phyloP scores from a whole-genome alignment of 1,284 basidiomycete species.

The Rhodotorula sp. region DNA sequence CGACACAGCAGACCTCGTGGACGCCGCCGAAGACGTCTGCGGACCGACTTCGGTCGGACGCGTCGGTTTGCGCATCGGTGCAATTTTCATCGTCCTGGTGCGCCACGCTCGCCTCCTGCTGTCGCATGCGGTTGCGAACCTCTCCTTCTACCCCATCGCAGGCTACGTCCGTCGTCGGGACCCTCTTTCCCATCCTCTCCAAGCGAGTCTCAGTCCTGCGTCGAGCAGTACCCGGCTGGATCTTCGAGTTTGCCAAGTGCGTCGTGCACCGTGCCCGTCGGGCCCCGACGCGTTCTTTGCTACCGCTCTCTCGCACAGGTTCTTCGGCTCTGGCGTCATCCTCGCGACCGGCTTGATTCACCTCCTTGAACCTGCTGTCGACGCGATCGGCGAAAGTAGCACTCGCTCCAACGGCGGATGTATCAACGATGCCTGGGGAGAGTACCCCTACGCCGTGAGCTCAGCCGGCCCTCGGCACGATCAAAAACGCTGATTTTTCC shows the following conservation, averaged over 20 bases:
- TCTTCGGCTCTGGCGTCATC: conserved; percentile 41
- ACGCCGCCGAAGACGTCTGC: conserved; percentile 12
- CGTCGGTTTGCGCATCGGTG: conserved; percentile 19
- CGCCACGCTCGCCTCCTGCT: background rate
- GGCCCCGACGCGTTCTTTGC: background rate
- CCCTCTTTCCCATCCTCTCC: conserved; percentile 79
- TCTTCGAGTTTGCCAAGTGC: conserved; percentile 69
- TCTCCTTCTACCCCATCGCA: background rate
- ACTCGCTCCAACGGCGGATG: conserved; percentile 56
- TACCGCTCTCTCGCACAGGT: background rate
- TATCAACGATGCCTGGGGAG: conserved; percentile 59
- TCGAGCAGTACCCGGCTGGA: conserved; percentile 43
- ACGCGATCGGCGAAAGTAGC: conserved; percentile 67
- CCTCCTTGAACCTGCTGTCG: conserved; percentile 25
- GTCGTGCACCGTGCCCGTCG: too few relatives aligned
- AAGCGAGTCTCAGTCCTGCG: conserved; percentile 53
- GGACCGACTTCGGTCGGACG: conserved; percentile 16
- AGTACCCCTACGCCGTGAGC: conserved; percentile 34
- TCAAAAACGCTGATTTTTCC: conserved; percentile 9
- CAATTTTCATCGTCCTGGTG: conserved; percentile 28
- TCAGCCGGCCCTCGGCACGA: too few relatives aligned
- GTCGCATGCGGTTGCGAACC: too few relatives aligned
- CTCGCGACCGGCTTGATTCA: conserved; percentile 70
- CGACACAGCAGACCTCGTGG: too few relatives aligned
- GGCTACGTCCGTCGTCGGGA: conserved; percentile 53